Evolutionary conservation across 306 rosid genomes (phyloP).

Genomic region (Alnus glutinosa): DNA sequence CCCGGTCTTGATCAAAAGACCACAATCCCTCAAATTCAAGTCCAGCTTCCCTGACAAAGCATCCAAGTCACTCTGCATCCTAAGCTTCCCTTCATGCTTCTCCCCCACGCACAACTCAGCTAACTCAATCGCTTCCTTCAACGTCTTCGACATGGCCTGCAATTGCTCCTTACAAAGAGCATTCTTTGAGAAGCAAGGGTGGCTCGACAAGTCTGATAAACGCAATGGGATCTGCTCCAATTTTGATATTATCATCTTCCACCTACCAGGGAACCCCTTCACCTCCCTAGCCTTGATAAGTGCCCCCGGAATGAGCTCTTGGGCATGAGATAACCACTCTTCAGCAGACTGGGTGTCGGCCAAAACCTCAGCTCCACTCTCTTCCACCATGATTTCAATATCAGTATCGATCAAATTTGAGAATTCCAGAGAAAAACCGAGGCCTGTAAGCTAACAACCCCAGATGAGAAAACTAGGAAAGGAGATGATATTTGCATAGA

Average conservation of each 20-base stretch:
- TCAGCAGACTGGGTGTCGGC: constrained; percentile 50
- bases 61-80: constrained; percentile 95
- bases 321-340: constrained; percentile 61
- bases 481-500: constrained; percentile 37
- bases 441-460: constrained; percentile 37
- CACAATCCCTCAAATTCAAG: constrained; percentile 81
- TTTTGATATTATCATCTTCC: constrained; percentile 85
- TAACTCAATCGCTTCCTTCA: constrained; percentile 55
- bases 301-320: constrained; percentile 71
- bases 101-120: constrained; percentile 73
- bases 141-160: constrained; percentile 71
- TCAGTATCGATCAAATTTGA: constrained; percentile 28
- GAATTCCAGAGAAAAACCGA: constrained; percentile 40
- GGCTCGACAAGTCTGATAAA: constrained; percentile 85
- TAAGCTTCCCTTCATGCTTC: constrained; percentile 81
- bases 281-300: constrained; percentile 72
- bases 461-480: constrained; percentile 30
- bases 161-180: constrained; percentile 89
- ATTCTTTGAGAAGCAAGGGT: constrained; percentile 91
- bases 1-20: constrained; percentile 81
- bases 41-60: constrained; percentile 74
- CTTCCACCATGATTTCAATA: constrained; percentile 71
- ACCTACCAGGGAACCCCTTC: constrained; percentile 68
- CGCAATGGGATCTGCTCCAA: constrained; percentile 77
- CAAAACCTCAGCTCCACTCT: constrained; percentile 28